Conservation (phyloP, 2,329 filamentous ascomycete species). For the Tolypocladium pustulatum region DNA sequence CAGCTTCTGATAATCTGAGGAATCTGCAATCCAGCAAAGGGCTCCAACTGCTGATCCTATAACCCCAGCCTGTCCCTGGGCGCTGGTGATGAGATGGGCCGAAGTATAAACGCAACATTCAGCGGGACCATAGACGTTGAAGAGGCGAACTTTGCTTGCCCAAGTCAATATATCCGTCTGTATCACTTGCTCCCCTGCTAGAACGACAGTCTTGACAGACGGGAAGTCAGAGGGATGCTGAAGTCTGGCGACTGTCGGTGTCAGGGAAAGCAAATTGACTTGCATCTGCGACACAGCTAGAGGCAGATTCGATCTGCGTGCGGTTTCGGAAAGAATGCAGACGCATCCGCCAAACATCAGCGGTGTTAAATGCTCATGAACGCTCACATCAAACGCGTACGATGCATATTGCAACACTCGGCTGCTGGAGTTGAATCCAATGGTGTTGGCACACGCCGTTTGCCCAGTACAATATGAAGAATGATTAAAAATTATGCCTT, state of each 20-base stretch:
- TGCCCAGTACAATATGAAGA: constrained; percentile 9
- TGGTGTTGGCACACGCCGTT: constrained; percentile 8
- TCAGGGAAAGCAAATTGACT: constrained; percentile 38
- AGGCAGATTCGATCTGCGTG: constrained; percentile 39
- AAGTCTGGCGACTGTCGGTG: constrained; percentile 37
- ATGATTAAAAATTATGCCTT: constrained; percentile 3
- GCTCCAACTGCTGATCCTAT: constrained; percentile 6
- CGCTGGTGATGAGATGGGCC: constrained; percentile 16
- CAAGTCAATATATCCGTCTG: neutral
- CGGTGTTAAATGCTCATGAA: constrained; percentile 41
- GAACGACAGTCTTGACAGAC: constrained; percentile 32
- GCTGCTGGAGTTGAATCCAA: constrained; percentile 28
- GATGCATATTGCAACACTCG: constrained; percentile 36
- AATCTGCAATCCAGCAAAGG: constrained; percentile 12
- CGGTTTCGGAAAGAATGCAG: constrained; percentile 43
- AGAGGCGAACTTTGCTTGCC: constrained; percentile 6
- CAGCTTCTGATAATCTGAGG: constrained; percentile 9
- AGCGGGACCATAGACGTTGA: constrained; percentile 33
- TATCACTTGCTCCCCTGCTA: neutral
- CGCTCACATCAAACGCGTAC: constrained; percentile 44
- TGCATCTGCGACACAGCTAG: constrained; percentile 31
- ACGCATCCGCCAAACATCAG: constrained; percentile 39
- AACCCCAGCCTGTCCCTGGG: constrained; percentile 18
- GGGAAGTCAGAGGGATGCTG: constrained; percentile 33
- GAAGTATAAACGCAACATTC: constrained; percentile 20